phyloP scores from a whole-genome alignment of 2,329 filamentous ascomycete species.

The Scopulariopsis brevicaulis region DNA sequence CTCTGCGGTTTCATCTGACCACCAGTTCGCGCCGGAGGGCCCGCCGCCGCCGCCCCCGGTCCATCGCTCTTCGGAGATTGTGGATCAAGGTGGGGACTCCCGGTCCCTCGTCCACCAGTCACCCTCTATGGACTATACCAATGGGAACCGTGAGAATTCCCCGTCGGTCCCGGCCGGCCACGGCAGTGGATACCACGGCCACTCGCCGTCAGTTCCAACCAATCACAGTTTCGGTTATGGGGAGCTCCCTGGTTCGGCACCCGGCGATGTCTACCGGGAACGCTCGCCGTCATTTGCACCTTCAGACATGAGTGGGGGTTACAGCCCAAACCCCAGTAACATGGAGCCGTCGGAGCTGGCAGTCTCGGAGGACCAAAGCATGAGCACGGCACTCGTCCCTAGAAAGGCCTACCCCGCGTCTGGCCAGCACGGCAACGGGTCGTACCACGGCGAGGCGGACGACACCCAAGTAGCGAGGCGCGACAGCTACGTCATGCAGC shows the following conservation, averaged over 20 bases:
- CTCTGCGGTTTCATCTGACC: neutral
- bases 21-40: neutral
- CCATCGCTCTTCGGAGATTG: neutral
- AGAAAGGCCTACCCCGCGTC: neutral
- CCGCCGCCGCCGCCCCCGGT: neutral
- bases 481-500: slow-evolving; percentile 14
- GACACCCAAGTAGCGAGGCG: neutral
- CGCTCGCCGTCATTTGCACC: neutral
- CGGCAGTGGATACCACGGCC: slow-evolving; percentile 1
- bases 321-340: neutral
- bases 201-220: neutral
- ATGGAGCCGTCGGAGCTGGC: neutral
- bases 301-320: neutral
- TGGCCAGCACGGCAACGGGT: neutral
- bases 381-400: slow-evolving; percentile 7
- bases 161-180: neutral
- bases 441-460: neutral
- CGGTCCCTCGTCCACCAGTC: neutral
- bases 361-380: neutral
- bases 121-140: neutral
- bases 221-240: neutral
- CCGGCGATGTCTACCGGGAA: neutral
- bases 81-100: neutral
- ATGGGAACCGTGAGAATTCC: neutral
- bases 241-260: neutral